phyloP scores from a whole-genome alignment of 23 red algal genomes.

The Gracilaria vermiculophylla region DNA sequence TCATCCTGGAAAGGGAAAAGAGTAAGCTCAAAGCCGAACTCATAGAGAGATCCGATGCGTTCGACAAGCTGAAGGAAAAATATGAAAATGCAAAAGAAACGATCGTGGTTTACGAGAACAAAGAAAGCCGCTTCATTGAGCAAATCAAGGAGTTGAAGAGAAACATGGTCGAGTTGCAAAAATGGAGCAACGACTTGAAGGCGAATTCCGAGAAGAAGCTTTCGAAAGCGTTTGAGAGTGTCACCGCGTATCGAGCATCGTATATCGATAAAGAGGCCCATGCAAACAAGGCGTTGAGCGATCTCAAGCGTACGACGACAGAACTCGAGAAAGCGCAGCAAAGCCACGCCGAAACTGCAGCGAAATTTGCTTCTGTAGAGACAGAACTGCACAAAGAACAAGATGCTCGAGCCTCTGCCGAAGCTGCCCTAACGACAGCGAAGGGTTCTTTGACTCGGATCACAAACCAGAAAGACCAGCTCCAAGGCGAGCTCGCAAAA shows the following conservation, averaged over 20 bases:
- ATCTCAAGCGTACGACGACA: conserved; percentile 12
- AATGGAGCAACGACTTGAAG: conserved; percentile 69
- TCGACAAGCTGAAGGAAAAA: conserved; percentile 34
- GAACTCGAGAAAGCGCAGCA: conserved; percentile 12
- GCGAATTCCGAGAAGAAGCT: conserved; percentile 66
- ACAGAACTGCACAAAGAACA: conserved; percentile 42
- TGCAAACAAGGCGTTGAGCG: conserved; percentile 40
- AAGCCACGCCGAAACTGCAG: conserved; percentile 41
- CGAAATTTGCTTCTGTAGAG: conserved; percentile 32
- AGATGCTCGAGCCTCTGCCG: conserved; percentile 14
- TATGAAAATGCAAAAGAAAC: conserved; percentile 61
- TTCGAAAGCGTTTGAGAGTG: conserved; percentile 42
- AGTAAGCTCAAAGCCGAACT: conserved; percentile 62
- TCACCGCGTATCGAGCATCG: conserved; percentile 44
- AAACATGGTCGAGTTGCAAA: conserved; percentile 62
- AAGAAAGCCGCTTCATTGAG: conserved; percentile 52
- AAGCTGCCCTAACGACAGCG: conserved; percentile 30
- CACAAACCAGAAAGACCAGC: conserved; percentile 29
- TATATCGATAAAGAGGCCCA: conserved; percentile 56
- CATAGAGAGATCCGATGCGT: conserved; percentile 51
- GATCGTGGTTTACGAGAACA: conserved; percentile 42
- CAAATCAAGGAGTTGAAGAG: conserved; percentile 60
- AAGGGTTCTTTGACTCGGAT: conserved; percentile 24
- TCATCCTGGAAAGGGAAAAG: conserved; percentile 41
- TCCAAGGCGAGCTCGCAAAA: neutral